A percentile compares a stretch with the other conserved stretches of the same genome.
phyloP scores from a whole-genome alignment of 2,329 filamentous ascomycete genomes.

The Cladophialophora exuberans region DNA sequence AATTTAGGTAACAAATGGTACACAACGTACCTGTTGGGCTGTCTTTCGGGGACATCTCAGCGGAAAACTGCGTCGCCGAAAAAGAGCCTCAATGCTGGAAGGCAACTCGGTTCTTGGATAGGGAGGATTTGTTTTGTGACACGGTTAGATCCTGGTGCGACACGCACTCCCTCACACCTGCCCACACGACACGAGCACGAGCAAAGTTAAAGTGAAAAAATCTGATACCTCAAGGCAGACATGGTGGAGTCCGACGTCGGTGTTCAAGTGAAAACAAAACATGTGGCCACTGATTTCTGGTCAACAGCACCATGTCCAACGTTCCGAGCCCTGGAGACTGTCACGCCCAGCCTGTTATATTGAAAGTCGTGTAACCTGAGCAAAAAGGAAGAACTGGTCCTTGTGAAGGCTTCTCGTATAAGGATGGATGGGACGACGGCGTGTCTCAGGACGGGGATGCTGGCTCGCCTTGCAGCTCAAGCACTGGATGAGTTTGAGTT shows the following conservation, averaged over 20 bases:
- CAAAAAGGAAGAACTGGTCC: not conserved
- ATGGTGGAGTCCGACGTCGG: conserved; percentile 3
- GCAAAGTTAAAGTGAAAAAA: conserved; percentile 3
- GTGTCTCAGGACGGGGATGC: conserved; percentile 18
- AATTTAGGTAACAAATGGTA: too few species aligned
- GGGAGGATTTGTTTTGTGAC: conserved; percentile 2
- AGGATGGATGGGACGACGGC: conserved; percentile 9
- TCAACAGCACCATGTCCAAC: not conserved
- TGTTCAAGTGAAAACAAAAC: not conserved
- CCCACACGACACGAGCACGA: conserved; percentile 10
- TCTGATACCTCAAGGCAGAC: conserved; percentile 5
- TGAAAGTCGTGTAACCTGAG: conserved; percentile 5
- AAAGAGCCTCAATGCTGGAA: conserved; percentile 7
- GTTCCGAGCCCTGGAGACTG: conserved; percentile 1
- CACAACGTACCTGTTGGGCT: too few species aligned
- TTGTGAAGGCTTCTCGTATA: conserved; percentile 1
- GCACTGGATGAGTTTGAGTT: conserved; percentile 6
- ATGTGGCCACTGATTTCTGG: conserved; percentile 8
- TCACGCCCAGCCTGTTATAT: not conserved
- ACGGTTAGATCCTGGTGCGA: conserved; percentile 5
- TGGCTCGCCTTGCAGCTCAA: conserved; percentile 1
- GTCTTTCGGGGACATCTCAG: conserved; percentile 12
- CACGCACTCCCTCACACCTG: not conserved
- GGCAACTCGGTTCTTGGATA: too few species aligned
- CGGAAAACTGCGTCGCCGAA: conserved; percentile 12